Percentiles rank a stretch among this genome's conserved stretches.
phyloP scores from a whole-genome alignment of 73 alveolate species.

The Strombidium stylifer region DNA sequence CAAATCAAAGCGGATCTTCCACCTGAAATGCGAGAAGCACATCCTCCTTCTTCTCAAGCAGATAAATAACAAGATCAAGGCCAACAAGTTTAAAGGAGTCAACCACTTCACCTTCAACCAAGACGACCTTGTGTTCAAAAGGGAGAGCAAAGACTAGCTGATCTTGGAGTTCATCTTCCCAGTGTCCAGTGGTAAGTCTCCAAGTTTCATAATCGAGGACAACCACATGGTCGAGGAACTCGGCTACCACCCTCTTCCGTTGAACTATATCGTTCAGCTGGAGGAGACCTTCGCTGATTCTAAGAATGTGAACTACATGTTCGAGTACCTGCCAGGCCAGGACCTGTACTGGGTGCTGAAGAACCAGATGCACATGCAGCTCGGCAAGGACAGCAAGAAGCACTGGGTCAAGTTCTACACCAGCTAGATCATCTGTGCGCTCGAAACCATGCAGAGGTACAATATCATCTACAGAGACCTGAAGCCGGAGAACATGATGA shows the following conservation, averaged over 20 bases:
- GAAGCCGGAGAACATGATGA: conserved; percentile 64
- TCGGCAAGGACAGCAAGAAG: not conserved
- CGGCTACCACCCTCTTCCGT: no score
- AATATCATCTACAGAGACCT: conserved; percentile 69
- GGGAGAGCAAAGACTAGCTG: no score
- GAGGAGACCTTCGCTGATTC: conserved; percentile 40
- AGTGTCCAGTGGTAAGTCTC: no score
- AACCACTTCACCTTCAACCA: no score
- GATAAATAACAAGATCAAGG: not conserved
- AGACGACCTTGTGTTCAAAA: no score
- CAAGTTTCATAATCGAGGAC: no score
- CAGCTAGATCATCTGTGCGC: conserved; percentile 57
- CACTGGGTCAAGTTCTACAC: conserved; percentile 52
- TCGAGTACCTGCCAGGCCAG: conserved; percentile 36
- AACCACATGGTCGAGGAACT: no score
- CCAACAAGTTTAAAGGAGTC: no score
- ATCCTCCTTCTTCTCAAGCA: conserved; percentile 1
- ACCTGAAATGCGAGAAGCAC: conserved; percentile 20
- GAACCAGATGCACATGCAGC: conserved; percentile 19
- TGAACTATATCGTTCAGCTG: not conserved
- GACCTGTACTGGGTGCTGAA: conserved; percentile 28
- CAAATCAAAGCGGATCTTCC: conserved; percentile 27
- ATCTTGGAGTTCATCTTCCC: no score
- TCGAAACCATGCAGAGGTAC: conserved; percentile 50
- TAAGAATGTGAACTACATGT: conserved; percentile 11